Conservation (phyloP, 306 rosid species). For the Quercus rubra region DNA sequence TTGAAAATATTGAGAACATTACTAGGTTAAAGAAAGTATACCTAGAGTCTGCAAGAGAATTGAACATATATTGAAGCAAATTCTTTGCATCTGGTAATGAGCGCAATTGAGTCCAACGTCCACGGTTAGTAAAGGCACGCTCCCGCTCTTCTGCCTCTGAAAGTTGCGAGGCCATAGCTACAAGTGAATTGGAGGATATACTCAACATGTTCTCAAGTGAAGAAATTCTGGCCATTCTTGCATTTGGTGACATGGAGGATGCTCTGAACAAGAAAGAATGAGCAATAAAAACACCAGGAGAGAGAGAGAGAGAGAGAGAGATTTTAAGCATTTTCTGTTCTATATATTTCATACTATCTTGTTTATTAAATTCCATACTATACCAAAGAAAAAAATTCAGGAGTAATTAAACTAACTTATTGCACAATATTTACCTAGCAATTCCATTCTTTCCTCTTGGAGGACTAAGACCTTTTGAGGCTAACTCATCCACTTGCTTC, state of each 20-base stretch:
- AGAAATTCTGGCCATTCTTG: constrained; percentile 90
- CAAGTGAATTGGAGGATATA: constrained; percentile 94
- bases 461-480: constrained; percentile 91
- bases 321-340: neutral
- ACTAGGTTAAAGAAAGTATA: constrained; percentile 32
- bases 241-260: constrained; percentile 94
- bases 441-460: constrained; percentile 94
- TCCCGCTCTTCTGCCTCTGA: constrained; percentile 99
- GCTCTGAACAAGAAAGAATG: constrained; percentile 53
- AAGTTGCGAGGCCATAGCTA: constrained; percentile 99
- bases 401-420: constrained; percentile 14
- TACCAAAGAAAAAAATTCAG: constrained; percentile 4
- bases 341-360: constrained; percentile 17
- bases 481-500: constrained; percentile 88
- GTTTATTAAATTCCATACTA: constrained; percentile 3
- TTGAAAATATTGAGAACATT: constrained; percentile 1
- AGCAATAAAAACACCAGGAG: constrained; percentile 26
- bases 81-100: constrained; percentile 98
- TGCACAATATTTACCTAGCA: constrained; percentile 50
- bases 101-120: constrained; percentile 98
- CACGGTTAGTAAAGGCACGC: constrained; percentile 89
- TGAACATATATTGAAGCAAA: constrained; percentile 92
- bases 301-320: neutral
- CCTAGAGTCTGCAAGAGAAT: constrained; percentile 93
- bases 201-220: constrained; percentile 95